These are phyloP conservation scores for Podaxis rugospora DNA, from an alignment of 768 basidiomycete genomes.

Conservation along the genomic window DNA sequence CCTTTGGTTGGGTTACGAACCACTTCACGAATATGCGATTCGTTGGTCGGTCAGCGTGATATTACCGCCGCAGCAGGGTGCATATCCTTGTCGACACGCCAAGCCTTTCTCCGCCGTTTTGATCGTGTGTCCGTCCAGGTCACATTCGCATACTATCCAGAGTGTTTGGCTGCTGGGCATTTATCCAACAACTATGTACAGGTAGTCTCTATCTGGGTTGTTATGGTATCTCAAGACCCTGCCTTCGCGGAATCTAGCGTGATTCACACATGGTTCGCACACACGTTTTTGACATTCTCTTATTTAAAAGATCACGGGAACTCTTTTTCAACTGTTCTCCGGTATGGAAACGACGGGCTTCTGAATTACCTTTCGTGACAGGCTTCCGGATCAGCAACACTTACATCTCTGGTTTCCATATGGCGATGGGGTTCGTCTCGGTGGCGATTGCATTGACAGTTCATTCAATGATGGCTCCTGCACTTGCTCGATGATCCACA, in stretches of 20 bases:
- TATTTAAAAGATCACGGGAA: slow-evolving; percentile 54
- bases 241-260: neutral
- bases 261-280: neutral
- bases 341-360: slow-evolving; percentile 77
- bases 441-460: slow-evolving; percentile 80
- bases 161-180: slow-evolving; percentile 77
- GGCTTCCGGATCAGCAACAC: slow-evolving; percentile 43
- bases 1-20: slow-evolving; percentile 76
- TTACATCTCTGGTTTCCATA: slow-evolving; percentile 69
- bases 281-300: slow-evolving; percentile 6
- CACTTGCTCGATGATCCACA: slow-evolving; percentile 53
- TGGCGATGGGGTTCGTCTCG: slow-evolving; percentile 70
- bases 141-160: slow-evolving; percentile 25
- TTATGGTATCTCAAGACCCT: slow-evolving; percentile 52
- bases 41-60: slow-evolving; percentile 59
- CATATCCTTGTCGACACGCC: slow-evolving; percentile 14
- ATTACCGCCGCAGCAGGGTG: slow-evolving; percentile 75
- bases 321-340: slow-evolving; percentile 82
- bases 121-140: neutral
- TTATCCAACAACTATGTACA: slow-evolving; percentile 75
- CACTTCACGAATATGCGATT: slow-evolving; percentile 64
- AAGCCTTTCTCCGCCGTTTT: neutral
- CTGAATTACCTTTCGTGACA: slow-evolving; percentile 62
- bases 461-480: slow-evolving; percentile 68
- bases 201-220: slow-evolving; percentile 62